Evolutionary conservation across 768 basidiomycete species (phyloP).

Genomic region (Russula sp.): DNA sequence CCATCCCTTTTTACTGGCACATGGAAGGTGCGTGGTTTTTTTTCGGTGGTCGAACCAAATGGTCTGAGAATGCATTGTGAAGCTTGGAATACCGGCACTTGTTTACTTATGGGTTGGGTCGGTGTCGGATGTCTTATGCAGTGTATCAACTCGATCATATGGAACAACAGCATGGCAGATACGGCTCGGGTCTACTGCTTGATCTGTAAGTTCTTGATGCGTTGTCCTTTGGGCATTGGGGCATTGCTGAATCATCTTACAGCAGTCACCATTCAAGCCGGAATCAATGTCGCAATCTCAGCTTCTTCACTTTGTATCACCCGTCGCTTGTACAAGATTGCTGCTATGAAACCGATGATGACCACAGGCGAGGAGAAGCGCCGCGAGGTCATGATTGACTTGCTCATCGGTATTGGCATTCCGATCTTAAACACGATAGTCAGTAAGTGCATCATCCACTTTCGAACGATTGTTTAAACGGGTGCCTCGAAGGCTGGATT

Average conservation of each 20-base stretch:
- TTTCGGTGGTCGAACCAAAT: neutral
- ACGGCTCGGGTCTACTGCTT: conserved; percentile 48
- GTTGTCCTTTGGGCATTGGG: too few species aligned
- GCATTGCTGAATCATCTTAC: neutral
- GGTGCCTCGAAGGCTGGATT: neutral
- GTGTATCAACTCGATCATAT: too few species aligned
- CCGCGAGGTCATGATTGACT: too few species aligned
- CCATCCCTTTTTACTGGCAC: conserved; percentile 50
- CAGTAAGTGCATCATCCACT: neutral
- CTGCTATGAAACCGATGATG: conserved; percentile 28
- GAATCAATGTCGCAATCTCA: conserved; percentile 31
- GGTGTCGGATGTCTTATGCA: conserved; percentile 26
- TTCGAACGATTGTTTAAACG: neutral
- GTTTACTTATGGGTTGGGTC: conserved; percentile 65
- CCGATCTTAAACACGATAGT: conserved; percentile 4
- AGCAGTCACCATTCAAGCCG: conserved; percentile 37
- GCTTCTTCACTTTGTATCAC: too few species aligned
- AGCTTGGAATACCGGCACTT: conserved; percentile 68
- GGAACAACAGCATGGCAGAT: conserved; percentile 46
- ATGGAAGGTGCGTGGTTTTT: conserved; percentile 33
- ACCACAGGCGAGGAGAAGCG: conserved; percentile 21
- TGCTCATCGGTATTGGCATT: conserved; percentile 21
- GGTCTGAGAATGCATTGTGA: neutral
- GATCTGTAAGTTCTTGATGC: conserved; percentile 35
- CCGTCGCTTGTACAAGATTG: conserved; percentile 41